Percentiles rank a stretch among this genome's conserved stretches.
Conservation (phyloP, 805 yeast species). For the Suhomyces tanzawaensis region DNA sequence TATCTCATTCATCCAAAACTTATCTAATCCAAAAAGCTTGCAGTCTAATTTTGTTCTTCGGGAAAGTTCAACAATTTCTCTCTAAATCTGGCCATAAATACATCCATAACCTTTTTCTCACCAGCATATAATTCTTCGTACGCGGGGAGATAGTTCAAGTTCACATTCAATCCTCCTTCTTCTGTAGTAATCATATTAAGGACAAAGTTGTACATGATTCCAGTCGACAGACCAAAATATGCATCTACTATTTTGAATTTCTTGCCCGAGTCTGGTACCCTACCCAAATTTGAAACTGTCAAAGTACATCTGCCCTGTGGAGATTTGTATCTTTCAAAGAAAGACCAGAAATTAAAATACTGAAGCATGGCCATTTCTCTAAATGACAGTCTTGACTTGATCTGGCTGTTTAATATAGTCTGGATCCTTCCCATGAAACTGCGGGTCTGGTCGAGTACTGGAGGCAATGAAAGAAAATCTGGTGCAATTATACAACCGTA, state of each 20-base stretch:
- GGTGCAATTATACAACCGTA: constrained; percentile 6
- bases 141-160: constrained; percentile 7
- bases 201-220: constrained; percentile 8
- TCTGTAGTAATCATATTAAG: constrained; percentile 12
- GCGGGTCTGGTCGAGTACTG: background rate
- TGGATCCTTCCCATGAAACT: constrained; percentile 2
- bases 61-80: background rate
- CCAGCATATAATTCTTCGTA: constrained; percentile 4
- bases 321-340: constrained; percentile 1
- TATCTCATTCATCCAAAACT: too few species aligned
- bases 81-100: constrained; percentile 4
- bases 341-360: constrained; percentile 6
- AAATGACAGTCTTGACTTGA: constrained; percentile 4
- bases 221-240: constrained; percentile 9
- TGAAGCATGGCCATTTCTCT: constrained; percentile 3
- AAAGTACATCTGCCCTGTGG: constrained; percentile 7
- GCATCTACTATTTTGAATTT: constrained; percentile 7
- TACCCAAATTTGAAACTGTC: constrained; percentile 11
- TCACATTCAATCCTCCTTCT: constrained; percentile 9
- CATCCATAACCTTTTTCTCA: constrained; percentile 8
- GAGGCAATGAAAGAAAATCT: background rate
- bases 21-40: too few species aligned
- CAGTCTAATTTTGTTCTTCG: too few species aligned
- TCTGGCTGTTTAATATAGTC: background rate
- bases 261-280: background rate